These are phyloP conservation scores for Huntiella bhutanensis DNA, from an alignment of 2,329 filamentous ascomycete species.

Conservation along the genomic window DNA sequence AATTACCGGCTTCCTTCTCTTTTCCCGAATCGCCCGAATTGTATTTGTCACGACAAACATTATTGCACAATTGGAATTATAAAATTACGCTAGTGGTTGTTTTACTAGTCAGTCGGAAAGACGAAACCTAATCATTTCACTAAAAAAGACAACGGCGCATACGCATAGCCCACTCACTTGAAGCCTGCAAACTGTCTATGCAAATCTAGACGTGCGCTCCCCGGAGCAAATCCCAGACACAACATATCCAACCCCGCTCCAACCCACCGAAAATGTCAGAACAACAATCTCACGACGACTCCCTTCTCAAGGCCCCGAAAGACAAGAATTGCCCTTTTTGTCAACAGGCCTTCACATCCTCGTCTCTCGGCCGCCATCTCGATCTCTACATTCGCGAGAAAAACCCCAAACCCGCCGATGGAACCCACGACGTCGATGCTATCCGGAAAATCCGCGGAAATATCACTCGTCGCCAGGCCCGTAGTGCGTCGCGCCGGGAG, in stretches of 20 bases:
- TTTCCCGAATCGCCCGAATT: no score
- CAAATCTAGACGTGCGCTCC: conserved; percentile 9
- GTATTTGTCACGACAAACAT: no score
- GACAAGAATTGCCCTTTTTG: conserved; percentile 84
- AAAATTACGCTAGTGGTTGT: no score
- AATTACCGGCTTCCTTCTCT: no score
- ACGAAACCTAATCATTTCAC: no score
- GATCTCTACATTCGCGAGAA: conserved; percentile 88
- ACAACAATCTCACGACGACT: conserved; percentile 15
- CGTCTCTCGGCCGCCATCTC: conserved; percentile 78
- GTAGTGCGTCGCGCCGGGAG: conserved; percentile 29
- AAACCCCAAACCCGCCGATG: conserved; percentile 74
- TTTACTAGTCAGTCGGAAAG: no score
- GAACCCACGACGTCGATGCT: conserved; percentile 74
- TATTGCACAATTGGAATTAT: no score
- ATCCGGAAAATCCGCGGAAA: conserved; percentile 66
- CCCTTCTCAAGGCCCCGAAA: conserved; percentile 36
- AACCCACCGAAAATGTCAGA: conserved; percentile 18
- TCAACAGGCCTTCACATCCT: conserved; percentile 77
- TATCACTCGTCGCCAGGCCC: conserved; percentile 72
- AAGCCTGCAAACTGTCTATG: conserved; percentile 5
- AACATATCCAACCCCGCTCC: no score
- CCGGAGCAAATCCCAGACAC: conserved; percentile 4
- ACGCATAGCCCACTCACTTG: no score
- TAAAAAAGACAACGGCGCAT: no score